These are phyloP conservation scores for Fusarium sp. DNA, from an alignment of 2,329 filamentous ascomycete species.

Conservation along the genomic window DNA sequence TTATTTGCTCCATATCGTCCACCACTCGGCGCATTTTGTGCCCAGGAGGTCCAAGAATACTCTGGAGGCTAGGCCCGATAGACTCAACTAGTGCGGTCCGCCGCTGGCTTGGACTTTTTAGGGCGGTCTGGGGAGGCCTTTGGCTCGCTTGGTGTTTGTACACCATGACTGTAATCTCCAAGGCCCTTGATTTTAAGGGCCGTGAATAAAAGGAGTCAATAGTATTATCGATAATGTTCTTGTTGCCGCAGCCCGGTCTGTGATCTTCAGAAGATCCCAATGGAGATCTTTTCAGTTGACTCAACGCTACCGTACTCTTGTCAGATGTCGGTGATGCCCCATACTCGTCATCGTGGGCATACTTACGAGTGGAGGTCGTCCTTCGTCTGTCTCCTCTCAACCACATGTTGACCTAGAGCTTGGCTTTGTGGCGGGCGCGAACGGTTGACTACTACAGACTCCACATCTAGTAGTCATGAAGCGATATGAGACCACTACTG, in stretches of 20 bases:
- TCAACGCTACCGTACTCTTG: not conserved
- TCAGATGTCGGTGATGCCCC: not conserved
- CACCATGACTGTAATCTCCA: constrained; percentile 28
- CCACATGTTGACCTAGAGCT: constrained; percentile 11
- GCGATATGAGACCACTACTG: constrained; percentile 29
- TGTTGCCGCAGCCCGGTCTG: not conserved
- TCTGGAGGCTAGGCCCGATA: constrained; percentile 19
- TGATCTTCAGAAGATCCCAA: constrained; percentile 29
- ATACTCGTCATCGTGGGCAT: constrained; percentile 5
- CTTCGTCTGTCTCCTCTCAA: constrained; percentile 8
- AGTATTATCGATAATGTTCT: constrained; percentile 9
- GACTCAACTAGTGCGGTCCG: constrained; percentile 20
- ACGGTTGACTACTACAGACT: constrained; percentile 13
- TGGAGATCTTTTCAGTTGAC: not conserved
- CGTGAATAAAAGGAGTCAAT: constrained; percentile 29
- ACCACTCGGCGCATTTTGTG: constrained; percentile 37
- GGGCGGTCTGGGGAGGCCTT: constrained; percentile 16
- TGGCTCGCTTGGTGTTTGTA: not conserved
- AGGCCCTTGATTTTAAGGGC: constrained; percentile 18
- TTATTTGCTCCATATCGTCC: constrained; percentile 30
- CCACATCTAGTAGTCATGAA: constrained; percentile 17
- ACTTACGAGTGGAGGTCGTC: constrained; percentile 2
- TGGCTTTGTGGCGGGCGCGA: constrained; percentile 35
- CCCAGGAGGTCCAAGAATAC: constrained; percentile 24
- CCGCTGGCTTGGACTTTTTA: constrained; percentile 29